phyloP scores from a whole-genome alignment of 2,329 filamentous ascomycete species.

The Orbilia oligospora region DNA sequence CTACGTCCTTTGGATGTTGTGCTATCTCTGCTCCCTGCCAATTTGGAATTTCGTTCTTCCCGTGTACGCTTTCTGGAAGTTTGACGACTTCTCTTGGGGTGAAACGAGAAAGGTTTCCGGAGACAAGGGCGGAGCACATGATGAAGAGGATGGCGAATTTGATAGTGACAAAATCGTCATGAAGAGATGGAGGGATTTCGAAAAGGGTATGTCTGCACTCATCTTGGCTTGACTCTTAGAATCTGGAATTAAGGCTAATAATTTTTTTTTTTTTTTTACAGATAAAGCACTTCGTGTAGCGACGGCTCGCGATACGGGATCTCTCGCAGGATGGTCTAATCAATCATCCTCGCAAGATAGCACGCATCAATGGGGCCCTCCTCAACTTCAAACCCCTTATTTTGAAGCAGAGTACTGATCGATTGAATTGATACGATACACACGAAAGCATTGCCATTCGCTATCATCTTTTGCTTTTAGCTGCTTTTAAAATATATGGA shows the following conservation, averaged over 20 bases:
- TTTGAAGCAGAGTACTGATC: constrained; percentile 60
- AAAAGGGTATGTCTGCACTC: constrained; percentile 74
- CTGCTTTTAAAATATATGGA: constrained; percentile 55
- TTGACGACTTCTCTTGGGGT: constrained; percentile 99
- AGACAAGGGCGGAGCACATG: constrained; percentile 67
- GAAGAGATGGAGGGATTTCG: constrained; percentile 98
- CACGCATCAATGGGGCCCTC: constrained; percentile 58
- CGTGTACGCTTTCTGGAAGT: constrained; percentile 98
- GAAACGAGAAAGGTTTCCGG: constrained; percentile 96
- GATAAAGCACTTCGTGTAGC: constrained; percentile 55
- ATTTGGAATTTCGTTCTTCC: constrained; percentile 98
- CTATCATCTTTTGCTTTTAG: constrained; percentile 56
- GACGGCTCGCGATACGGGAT: constrained; percentile 52
- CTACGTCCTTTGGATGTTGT: constrained; percentile 96
- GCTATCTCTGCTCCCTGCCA: constrained; percentile 92
- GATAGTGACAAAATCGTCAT: constrained; percentile 99
- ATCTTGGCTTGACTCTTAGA: neutral
- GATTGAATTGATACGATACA: constrained; percentile 56
- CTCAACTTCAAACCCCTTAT: constrained; percentile 58
- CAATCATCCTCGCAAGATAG: constrained; percentile 60
- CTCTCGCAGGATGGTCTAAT: constrained; percentile 59
- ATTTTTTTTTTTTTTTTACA: constrained; percentile 8
- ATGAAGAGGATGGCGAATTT: constrained; percentile 91
- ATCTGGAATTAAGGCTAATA: constrained; percentile 8
- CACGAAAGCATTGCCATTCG: constrained; percentile 59